Evolutionary conservation across 257 asterid species (phyloP).

Genomic region (Mitragyna speciosa): DNA sequence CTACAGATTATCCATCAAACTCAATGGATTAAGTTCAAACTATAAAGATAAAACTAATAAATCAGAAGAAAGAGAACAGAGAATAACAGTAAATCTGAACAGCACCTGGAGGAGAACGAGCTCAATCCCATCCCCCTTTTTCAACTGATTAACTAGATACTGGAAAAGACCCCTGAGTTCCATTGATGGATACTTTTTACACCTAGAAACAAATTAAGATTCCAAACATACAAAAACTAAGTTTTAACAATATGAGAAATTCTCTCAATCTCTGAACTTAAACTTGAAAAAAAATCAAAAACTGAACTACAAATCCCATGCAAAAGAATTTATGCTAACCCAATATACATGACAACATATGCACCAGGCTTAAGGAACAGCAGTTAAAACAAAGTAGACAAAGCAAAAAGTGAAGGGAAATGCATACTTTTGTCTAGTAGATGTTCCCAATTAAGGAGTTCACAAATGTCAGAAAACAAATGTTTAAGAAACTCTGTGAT

Average conservation of each 20-base stretch:
- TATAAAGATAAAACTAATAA: slow-evolving; percentile 16
- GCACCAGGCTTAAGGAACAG: not conserved
- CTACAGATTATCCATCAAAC: slow-evolving; percentile 47
- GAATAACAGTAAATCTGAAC: slow-evolving; percentile 14
- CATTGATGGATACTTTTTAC: slow-evolving; percentile 99
- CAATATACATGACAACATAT: not conserved
- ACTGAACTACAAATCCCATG: not conserved
- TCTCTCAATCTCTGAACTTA: not conserved
- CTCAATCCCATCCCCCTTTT: slow-evolving; percentile 95
- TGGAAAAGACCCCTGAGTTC: slow-evolving; percentile 99
- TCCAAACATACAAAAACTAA: not conserved
- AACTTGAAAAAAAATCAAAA: not conserved
- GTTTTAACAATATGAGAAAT: not conserved
- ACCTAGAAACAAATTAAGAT: slow-evolving; percentile 47
- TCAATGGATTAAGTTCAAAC: slow-evolving; percentile 16
- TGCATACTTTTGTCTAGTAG: not conserved
- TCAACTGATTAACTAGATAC: slow-evolving; percentile 95
- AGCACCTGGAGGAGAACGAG: slow-evolving; percentile 90
- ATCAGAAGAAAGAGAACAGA: slow-evolving; percentile 12
- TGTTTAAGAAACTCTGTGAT: not conserved
- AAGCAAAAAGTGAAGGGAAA: not conserved
- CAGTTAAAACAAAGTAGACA: not conserved
- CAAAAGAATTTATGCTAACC: not conserved
- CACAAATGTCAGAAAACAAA: not conserved
- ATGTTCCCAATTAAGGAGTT: not conserved